phyloP scores from a whole-genome alignment of 345 rosid species.

The Rhodomyrtus tomentosa region DNA sequence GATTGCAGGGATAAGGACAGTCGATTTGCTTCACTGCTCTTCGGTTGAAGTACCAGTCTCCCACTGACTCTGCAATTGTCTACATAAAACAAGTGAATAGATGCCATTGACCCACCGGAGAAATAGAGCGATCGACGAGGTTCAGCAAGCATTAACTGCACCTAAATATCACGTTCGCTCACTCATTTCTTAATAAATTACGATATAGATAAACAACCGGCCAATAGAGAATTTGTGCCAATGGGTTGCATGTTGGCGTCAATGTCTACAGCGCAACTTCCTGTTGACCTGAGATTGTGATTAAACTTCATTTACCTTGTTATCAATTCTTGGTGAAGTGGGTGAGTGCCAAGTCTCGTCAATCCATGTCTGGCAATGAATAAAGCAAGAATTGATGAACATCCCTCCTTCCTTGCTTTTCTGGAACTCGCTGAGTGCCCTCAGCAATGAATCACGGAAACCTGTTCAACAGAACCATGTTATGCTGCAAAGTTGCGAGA shows the following conservation, averaged over 20 bases:
- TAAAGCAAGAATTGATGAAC: slow-evolving; percentile 80
- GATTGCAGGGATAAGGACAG: slow-evolving; percentile 87
- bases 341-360: slow-evolving; percentile 67
- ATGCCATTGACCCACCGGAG: not conserved
- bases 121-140: not conserved
- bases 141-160: not conserved
- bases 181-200: not conserved
- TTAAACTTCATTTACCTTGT: slow-evolving; percentile 29
- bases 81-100: slow-evolving; percentile 8
- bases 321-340: slow-evolving; percentile 50
- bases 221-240: not conserved
- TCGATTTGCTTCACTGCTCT: slow-evolving; percentile 51
- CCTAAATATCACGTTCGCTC: not conserved
- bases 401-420: slow-evolving; percentile 36
- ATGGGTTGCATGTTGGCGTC: not conserved
- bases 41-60: slow-evolving; percentile 80
- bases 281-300: not conserved
- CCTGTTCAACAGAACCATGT: slow-evolving; percentile 21
- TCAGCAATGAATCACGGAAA: slow-evolving; percentile 56
- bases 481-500: not conserved
- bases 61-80: slow-evolving; percentile 80
- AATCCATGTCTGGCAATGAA: slow-evolving; percentile 64
- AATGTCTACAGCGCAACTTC: not conserved
- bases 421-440: slow-evolving; percentile 31
- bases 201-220: not conserved